Evolutionary conservation across 345 rosid species (phyloP), one percentile per base, ranked within the genome.

Genomic region (Pelargonium nanum): DNA sequence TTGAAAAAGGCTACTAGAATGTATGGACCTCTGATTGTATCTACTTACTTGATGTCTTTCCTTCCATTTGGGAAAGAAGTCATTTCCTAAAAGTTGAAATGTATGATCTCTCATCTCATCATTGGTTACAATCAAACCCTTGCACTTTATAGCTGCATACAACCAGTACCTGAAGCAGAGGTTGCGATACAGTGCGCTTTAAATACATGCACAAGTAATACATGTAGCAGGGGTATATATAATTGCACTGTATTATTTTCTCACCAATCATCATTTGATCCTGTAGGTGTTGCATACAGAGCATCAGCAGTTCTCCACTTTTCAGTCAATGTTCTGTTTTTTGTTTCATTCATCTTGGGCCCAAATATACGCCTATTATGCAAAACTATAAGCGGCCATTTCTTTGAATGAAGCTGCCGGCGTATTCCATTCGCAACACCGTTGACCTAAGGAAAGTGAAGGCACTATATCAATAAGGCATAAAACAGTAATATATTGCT

Each of bases 71-170:
- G 84, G 85, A 69, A 86, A 83, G 75, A 83, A 80, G 73, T 81
- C 85, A 58, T 80, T 83, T 59, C 89, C 89, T 32, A 86, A 66
- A 76, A 86, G 86, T 61, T 81, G 89, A 76, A 86, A 86, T 26
- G 76, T 78, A 70, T 86, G 93, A 69, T 85, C 93, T 78, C 89
- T 76, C 89, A 83, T 86, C 81, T 86, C 93, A 55, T 86, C 89
- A 0, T 86, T 86, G 32, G 87, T 81, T 70, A 86, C 82, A n/a
- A 86, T 22, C 55, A 86, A 73, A 67, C 87, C 72, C 72, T 72
- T 86, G 64, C 72, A 81, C 77, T 80, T 86, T 63, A 86, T 80
- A 65, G 89, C 89, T 70, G 89, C 89, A 77, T 83, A 86, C 69
- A 86, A 73, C 93, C 93, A 86, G 69, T 80, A 86, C 89, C 93